phyloP scores from a whole-genome alignment of 257 asterid species.

The Dorcoceras hygrometricum region DNA sequence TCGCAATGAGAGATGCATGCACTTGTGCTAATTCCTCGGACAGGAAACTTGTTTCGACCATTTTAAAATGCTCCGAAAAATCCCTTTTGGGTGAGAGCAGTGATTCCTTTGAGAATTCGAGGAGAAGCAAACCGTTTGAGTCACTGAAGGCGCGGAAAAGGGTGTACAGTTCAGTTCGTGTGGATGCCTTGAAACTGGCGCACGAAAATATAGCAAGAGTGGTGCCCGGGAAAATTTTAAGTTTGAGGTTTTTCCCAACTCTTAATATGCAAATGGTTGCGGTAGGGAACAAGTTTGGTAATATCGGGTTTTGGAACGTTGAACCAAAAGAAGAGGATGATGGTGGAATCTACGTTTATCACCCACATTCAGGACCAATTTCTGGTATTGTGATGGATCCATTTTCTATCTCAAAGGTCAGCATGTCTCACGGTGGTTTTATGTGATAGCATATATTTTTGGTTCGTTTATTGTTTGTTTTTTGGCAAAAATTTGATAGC shows the following conservation, averaged over 20 bases:
- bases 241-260: constrained; percentile 64
- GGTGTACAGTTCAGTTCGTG: constrained; percentile 41
- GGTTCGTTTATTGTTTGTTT: neutral
- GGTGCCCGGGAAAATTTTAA: constrained; percentile 71
- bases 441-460: neutral
- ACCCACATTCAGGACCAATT: constrained; percentile 73
- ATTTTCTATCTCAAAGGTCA: constrained; percentile 65
- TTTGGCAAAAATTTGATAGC: constrained; percentile 8
- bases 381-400: constrained; percentile 68
- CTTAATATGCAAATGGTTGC: constrained; percentile 52
- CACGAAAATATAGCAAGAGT: constrained; percentile 61
- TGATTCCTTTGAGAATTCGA: constrained; percentile 22
- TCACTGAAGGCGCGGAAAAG: constrained; percentile 22
- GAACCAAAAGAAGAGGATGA: constrained; percentile 54
- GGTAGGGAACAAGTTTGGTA: constrained; percentile 80
- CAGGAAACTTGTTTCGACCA: constrained; percentile 34
- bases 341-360: constrained; percentile 63
- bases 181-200: constrained; percentile 54
- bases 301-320: constrained; percentile 82
- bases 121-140: constrained; percentile 20
- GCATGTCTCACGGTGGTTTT: neutral
- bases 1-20: constrained; percentile 55
- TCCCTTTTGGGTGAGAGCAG: constrained; percentile 23
- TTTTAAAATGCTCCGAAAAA: constrained; percentile 30
- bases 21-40: constrained; percentile 45